These are phyloP conservation scores for Aspergillus floridensis DNA, from an alignment of 2,329 filamentous ascomycete species.

Conservation along the genomic window DNA sequence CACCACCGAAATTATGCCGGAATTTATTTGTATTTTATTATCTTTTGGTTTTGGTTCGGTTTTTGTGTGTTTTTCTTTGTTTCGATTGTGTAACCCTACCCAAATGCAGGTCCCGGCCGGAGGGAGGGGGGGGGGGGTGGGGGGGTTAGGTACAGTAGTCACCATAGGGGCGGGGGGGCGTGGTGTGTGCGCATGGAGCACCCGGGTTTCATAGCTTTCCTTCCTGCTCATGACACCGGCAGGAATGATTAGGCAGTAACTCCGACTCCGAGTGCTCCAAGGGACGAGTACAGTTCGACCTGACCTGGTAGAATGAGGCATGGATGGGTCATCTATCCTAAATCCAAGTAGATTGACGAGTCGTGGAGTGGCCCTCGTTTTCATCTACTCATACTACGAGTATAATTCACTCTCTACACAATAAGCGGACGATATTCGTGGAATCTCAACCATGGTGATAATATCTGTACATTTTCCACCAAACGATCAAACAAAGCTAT, in stretches of 20 bases:
- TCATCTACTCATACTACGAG: no score
- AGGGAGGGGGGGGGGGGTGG: no score
- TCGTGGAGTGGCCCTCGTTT: background rate
- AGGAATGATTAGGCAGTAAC: background rate
- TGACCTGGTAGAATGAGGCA: background rate
- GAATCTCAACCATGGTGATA: background rate
- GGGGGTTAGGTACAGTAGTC: no score
- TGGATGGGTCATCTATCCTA: background rate
- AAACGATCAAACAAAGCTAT: background rate
- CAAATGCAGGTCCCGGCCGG: background rate
- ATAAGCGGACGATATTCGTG: background rate
- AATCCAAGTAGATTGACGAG: no score
- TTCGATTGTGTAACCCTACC: background rate
- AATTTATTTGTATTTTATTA: background rate
- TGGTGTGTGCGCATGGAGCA: background rate
- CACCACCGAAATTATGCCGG: background rate
- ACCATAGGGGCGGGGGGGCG: background rate
- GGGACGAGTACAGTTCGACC: background rate
- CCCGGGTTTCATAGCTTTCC: background rate
- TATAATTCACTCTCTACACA: no score
- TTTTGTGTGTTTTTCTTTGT: no score
- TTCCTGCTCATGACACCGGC: background rate
- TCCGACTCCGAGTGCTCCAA: background rate
- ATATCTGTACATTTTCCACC: constrained; percentile 1
- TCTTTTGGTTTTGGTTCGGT: background rate